Conservation (phyloP, 1,284 basidiomycete species). For the Porodaedalea pini region DNA sequence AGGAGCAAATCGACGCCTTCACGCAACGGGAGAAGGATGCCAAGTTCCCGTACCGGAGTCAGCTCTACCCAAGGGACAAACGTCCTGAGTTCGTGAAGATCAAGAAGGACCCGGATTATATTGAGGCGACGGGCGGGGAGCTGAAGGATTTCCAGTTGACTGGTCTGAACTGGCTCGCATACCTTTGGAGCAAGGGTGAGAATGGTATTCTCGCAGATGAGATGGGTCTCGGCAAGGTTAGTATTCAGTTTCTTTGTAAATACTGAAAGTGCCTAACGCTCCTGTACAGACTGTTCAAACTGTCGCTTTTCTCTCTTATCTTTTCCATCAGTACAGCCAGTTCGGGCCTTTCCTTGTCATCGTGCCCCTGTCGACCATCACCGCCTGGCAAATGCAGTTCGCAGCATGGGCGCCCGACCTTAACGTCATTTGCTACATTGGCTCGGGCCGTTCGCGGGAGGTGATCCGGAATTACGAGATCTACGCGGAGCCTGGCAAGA, state of each 20-base stretch:
- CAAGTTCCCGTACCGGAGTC: slow-evolving; percentile 86
- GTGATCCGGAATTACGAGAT: slow-evolving; percentile 95
- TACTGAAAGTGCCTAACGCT: slow-evolving; percentile 20
- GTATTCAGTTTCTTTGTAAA: slow-evolving; percentile 8
- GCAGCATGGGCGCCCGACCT: slow-evolving; percentile 94
- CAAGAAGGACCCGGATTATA: slow-evolving; percentile 87
- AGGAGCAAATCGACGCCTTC: slow-evolving; percentile 79
- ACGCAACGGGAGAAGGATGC: slow-evolving; percentile 74
- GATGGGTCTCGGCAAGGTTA: slow-evolving; percentile 97
- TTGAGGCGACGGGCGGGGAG: slow-evolving; percentile 71
- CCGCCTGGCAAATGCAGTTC: slow-evolving; percentile 97
- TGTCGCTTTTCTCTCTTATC: slow-evolving; percentile 91
- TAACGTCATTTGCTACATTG: slow-evolving; percentile 97
- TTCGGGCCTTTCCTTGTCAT: slow-evolving; percentile 98
- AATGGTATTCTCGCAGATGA: slow-evolving; percentile 99
- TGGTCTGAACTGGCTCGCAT: slow-evolving; percentile 97
- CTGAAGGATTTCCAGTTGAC: slow-evolving; percentile 99
- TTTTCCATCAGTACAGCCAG: slow-evolving; percentile 91
- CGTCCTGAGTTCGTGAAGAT: slow-evolving; percentile 88
- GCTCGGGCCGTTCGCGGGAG: slow-evolving; percentile 83
- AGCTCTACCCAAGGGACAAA: slow-evolving; percentile 60
- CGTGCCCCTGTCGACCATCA: slow-evolving; percentile 96
- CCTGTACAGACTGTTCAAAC: slow-evolving; percentile 86
- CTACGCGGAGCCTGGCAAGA: slow-evolving; percentile 52
- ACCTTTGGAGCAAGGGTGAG: slow-evolving; percentile 91